phyloP scores from a whole-genome alignment of 2,329 filamentous ascomycete genomes.

The Exserohilum turcica region DNA sequence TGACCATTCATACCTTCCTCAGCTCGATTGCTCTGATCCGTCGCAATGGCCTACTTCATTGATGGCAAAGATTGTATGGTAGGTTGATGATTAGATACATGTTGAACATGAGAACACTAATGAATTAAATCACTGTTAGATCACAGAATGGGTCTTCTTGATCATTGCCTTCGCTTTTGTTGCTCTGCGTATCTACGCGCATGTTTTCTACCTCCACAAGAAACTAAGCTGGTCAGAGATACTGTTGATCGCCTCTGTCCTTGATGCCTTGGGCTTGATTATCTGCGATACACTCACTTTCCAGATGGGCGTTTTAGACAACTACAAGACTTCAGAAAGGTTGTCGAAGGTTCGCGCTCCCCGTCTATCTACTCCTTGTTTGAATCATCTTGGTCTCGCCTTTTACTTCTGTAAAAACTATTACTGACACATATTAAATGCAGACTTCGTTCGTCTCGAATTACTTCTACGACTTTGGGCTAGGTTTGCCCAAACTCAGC shows the following conservation, averaged over 20 bases:
- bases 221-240: slow-evolving; percentile 22
- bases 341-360: slow-evolving; percentile 20
- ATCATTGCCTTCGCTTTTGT: slow-evolving; percentile 23
- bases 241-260: slow-evolving; percentile 19
- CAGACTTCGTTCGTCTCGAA: slow-evolving; percentile 30
- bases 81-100: background rate
- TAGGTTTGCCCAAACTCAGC: slow-evolving; percentile 31
- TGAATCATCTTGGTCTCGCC: background rate
- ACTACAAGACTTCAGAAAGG: slow-evolving; percentile 21
- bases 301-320: slow-evolving; percentile 21
- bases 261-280: slow-evolving; percentile 16
- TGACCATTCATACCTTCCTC: background rate
- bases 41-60: slow-evolving; percentile 17
- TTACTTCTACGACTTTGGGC: slow-evolving; percentile 31
- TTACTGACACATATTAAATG: background rate
- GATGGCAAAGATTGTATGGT: slow-evolving; percentile 28
- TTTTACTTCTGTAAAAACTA: background rate
- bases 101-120: background rate
- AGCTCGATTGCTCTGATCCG: background rate
- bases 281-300: slow-evolving; percentile 22
- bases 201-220: slow-evolving; percentile 5
- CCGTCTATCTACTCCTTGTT: background rate
- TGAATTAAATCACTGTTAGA: slow-evolving; percentile 6
- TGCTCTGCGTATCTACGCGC: slow-evolving; percentile 21
- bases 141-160: slow-evolving; percentile 27